phyloP scores from a whole-genome alignment of 495 filamentous ascomycete species.

The Geoglossum glabrum region DNA sequence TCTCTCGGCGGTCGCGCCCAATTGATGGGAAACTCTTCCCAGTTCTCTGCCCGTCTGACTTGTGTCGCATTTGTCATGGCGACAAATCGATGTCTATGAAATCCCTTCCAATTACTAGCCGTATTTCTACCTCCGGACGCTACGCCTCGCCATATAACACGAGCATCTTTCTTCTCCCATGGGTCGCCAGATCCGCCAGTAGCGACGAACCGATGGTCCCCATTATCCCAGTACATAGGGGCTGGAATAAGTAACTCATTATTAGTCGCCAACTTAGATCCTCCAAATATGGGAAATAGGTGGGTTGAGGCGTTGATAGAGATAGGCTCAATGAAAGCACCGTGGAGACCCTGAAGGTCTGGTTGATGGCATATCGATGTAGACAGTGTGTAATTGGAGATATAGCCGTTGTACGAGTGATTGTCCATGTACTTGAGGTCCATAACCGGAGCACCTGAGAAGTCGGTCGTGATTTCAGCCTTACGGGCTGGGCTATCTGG shows the following conservation, averaged over 20 bases:
- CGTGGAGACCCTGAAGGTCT: slow-evolving; percentile 33
- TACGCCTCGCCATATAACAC: slow-evolving; percentile 48
- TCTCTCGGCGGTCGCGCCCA: slow-evolving; percentile 11
- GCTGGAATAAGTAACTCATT: slow-evolving; percentile 67
- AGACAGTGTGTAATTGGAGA: slow-evolving; percentile 18
- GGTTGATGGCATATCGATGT: slow-evolving; percentile 15
- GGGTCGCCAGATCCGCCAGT: not conserved
- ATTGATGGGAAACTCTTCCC: slow-evolving; percentile 8
- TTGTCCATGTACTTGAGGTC: slow-evolving; percentile 8
- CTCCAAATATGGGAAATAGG: slow-evolving; percentile 54
- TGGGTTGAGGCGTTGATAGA: slow-evolving; percentile 31
- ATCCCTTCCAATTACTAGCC: slow-evolving; percentile 40
- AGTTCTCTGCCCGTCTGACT: slow-evolving; percentile 22
- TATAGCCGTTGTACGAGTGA: slow-evolving; percentile 16
- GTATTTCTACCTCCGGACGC: slow-evolving; percentile 48
- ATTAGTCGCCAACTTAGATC: slow-evolving; percentile 56
- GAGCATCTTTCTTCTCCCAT: slow-evolving; percentile 36
- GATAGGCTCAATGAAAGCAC: slow-evolving; percentile 48
- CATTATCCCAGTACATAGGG: slow-evolving; percentile 53
- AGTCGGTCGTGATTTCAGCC: slow-evolving; percentile 11
- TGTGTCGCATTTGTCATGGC: slow-evolving; percentile 45
- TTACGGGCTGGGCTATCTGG: slow-evolving; percentile 14
- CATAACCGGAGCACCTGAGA: slow-evolving; percentile 11
- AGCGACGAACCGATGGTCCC: slow-evolving; percentile 32
- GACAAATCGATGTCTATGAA: slow-evolving; percentile 58